Evolutionary conservation across 208 protist species (phyloP).

Genomic region (Crithidia fasciculata): DNA sequence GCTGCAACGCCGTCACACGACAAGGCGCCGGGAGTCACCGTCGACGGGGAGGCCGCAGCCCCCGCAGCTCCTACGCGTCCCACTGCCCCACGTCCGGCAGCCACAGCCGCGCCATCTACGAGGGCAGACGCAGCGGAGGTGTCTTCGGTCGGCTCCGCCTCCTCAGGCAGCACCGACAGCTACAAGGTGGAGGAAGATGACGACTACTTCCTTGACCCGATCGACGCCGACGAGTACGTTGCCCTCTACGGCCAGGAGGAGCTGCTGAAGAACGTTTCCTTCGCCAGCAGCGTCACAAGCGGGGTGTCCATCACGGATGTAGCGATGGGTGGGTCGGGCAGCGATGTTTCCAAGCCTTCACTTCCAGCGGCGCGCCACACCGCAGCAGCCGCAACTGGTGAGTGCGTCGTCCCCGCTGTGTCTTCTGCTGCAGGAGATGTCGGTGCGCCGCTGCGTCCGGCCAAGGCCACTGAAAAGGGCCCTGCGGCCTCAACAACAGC

Average conservation of each 20-base stretch:
- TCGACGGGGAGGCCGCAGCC: background rate
- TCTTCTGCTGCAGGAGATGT: too few species aligned
- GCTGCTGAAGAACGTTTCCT: constrained; percentile 38
- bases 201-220: constrained; percentile 49
- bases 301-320: constrained; percentile 28
- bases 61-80: background rate
- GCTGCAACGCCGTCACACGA: too few species aligned
- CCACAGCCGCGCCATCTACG: background rate
- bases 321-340: background rate
- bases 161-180: constrained; percentile 28
- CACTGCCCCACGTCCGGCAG: too few species aligned
- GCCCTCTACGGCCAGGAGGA: constrained; percentile 33
- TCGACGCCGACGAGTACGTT: constrained; percentile 44
- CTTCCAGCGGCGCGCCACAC: too few species aligned
- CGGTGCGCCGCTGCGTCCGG: too few species aligned
- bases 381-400: too few species aligned
- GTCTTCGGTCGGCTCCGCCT: constrained; percentile 11
- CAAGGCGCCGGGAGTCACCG: background rate
- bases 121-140: background rate
- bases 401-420: too few species aligned
- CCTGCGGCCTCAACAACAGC: too few species aligned
- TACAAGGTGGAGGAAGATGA: constrained; percentile 47
- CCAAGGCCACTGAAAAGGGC: too few species aligned
- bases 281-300: constrained; percentile 46
- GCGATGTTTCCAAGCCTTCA: constrained; percentile 4